These are phyloP conservation scores for Lachnum nothofagi DNA, from an alignment of 2,329 filamentous ascomycete species.

Conservation along the genomic window DNA sequence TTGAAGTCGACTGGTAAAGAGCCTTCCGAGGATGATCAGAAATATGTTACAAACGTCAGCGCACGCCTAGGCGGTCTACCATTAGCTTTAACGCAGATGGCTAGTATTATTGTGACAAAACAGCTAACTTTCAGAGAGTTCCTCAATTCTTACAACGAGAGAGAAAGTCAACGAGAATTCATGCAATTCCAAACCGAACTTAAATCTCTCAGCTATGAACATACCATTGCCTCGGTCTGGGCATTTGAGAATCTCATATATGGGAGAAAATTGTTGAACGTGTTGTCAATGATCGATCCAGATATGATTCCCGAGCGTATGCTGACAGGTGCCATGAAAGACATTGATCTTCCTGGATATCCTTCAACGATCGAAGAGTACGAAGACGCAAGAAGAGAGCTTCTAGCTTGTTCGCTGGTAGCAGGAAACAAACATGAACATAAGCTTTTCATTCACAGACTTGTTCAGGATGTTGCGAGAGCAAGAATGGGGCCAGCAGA, in stretches of 20 bases:
- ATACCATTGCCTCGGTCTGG: conserved; percentile 22
- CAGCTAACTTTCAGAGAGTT: conserved; percentile 11
- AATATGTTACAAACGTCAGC: background rate
- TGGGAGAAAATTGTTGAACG: conserved; percentile 13
- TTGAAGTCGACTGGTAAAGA: conserved; percentile 1
- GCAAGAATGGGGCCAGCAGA: conserved; percentile 19
- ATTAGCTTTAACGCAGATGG: conserved; percentile 26
- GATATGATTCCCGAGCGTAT: conserved; percentile 23
- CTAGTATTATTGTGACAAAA: conserved; percentile 19
- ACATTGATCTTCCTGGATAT: conserved; percentile 7
- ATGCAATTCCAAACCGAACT: background rate
- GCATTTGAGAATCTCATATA: conserved; percentile 17
- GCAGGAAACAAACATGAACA: conserved; percentile 21
- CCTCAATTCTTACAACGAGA: conserved; percentile 4
- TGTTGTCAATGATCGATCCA: conserved; percentile 25
- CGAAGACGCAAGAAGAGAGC: conserved; percentile 22
- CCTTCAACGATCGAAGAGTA: conserved; percentile 19
- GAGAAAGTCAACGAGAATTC: conserved; percentile 1
- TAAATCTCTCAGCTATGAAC: conserved; percentile 3
- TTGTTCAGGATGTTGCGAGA: conserved; percentile 29
- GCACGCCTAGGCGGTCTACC: conserved; percentile 3
- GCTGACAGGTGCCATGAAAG: conserved; percentile 5
- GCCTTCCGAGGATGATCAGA: background rate
- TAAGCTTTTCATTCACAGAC: conserved; percentile 25
- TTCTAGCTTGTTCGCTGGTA: conserved; percentile 27